These are phyloP conservation scores for Chaetomium fimeti DNA, from an alignment of 495 filamentous ascomycete genomes.

Conservation along the genomic window DNA sequence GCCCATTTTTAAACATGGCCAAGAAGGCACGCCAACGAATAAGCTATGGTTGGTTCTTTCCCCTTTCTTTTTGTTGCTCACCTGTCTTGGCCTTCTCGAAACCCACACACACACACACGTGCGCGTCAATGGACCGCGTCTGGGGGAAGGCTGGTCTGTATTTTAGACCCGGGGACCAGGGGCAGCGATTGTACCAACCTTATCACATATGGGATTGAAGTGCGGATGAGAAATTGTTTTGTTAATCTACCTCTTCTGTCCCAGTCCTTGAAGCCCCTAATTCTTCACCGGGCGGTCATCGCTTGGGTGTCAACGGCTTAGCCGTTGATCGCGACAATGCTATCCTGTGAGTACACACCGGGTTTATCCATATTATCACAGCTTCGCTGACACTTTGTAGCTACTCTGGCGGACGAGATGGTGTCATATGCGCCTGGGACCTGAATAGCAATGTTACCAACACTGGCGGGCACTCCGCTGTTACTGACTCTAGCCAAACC, in stretches of 20 bases:
- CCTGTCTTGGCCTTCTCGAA: slow-evolving; percentile 13
- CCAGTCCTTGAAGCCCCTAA: slow-evolving; percentile 92
- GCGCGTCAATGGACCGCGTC: neutral
- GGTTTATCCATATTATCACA: neutral
- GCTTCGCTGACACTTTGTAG: slow-evolving; percentile 46
- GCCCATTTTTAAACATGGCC: slow-evolving; percentile 46
- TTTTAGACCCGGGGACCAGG: neutral
- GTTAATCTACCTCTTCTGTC: slow-evolving; percentile 11
- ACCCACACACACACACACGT: slow-evolving; percentile 23
- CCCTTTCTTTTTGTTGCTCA: slow-evolving; percentile 5
- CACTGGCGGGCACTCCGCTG: slow-evolving; percentile 34
- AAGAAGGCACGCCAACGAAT: slow-evolving; percentile 64
- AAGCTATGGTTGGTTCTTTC: slow-evolving; percentile 59
- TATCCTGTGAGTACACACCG: slow-evolving; percentile 69
- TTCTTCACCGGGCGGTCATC: slow-evolving; percentile 79
- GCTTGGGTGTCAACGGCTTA: slow-evolving; percentile 90
- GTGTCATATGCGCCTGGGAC: slow-evolving; percentile 94
- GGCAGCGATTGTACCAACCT: neutral
- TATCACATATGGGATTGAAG: neutral
- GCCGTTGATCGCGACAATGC: slow-evolving; percentile 79
- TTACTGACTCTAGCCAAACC: slow-evolving; percentile 31
- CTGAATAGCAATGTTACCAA: slow-evolving; percentile 56
- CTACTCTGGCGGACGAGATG: slow-evolving; percentile 94
- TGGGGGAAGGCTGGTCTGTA: neutral
- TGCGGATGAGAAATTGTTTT: neutral